Percentiles rank a stretch among this genome's conserved stretches.
phyloP scores from a whole-genome alignment of 345 rosid species.

The Clausena lansium region DNA sequence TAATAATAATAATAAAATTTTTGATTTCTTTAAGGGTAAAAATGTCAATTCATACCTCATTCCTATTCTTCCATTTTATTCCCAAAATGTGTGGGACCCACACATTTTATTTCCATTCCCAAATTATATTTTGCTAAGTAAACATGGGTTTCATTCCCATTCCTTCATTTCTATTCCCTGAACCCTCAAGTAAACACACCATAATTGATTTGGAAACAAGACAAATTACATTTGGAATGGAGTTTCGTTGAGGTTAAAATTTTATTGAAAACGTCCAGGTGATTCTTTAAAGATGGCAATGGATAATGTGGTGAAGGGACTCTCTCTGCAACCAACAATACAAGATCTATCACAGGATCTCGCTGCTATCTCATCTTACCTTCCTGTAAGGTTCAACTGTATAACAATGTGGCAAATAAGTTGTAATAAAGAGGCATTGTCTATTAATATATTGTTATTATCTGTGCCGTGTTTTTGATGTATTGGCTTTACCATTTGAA shows the following conservation, averaged over 20 bases:
- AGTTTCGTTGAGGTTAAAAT: background rate
- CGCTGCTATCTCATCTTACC: conserved; percentile 11
- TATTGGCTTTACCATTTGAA: background rate
- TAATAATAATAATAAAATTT: too few species aligned
- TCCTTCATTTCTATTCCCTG: too few species aligned
- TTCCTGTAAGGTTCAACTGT: conserved; percentile 16
- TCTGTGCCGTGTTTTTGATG: background rate
- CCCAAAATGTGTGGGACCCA: too few species aligned
- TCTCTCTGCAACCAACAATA: conserved; percentile 9
- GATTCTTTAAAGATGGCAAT: conserved; percentile 12
- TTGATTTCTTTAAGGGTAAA: too few species aligned
- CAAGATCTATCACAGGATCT: conserved; percentile 10
- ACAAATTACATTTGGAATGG: too few species aligned
- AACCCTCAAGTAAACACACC: too few species aligned
- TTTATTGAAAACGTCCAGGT: background rate
- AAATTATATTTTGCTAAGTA: too few species aligned
- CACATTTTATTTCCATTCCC: too few species aligned
- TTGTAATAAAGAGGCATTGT: background rate
- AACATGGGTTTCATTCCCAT: too few species aligned
- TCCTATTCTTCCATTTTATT: too few species aligned
- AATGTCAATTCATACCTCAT: too few species aligned
- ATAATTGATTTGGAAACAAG: background rate
- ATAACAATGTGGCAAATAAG: background rate
- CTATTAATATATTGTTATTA: background rate
- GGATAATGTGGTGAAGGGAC: conserved; percentile 10